Evolutionary conservation across 306 rosid genomes (phyloP).

Genomic region (Hylodesmum podocarpum): DNA sequence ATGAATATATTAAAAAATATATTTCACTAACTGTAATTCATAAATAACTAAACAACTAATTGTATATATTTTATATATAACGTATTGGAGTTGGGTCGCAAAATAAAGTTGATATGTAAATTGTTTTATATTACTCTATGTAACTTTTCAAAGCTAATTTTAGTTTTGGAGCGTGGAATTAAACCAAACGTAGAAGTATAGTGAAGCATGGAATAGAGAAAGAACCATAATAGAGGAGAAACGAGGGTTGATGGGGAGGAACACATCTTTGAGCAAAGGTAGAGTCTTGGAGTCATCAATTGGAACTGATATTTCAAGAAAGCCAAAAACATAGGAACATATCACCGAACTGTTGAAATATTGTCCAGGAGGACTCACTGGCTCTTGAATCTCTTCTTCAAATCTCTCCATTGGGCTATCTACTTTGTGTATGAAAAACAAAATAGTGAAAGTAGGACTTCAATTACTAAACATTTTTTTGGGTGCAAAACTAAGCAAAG

Average conservation of each 20-base stretch:
- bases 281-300: constrained; percentile 26
- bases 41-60: too few species aligned
- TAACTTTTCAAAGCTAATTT: too few species aligned
- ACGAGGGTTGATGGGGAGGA: constrained; percentile 59
- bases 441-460: background rate
- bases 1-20: too few species aligned
- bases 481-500: background rate
- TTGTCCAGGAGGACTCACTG: constrained; percentile 61
- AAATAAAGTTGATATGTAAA: too few species aligned
- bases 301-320: constrained; percentile 48
- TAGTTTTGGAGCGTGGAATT: too few species aligned
- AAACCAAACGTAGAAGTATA: background rate
- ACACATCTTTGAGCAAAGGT: constrained; percentile 28
- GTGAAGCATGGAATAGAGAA: constrained; percentile 6
- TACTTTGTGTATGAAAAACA: background rate
- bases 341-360: constrained; percentile 47
- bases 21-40: too few species aligned
- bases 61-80: too few species aligned
- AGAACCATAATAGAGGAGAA: constrained; percentile 63
- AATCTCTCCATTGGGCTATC: background rate
- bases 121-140: too few species aligned
- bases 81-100: too few species aligned
- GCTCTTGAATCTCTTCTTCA: constrained; percentile 36
- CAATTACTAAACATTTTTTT: background rate
- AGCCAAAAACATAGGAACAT: constrained; percentile 40